These are phyloP conservation scores for Calocybe gambosa DNA, from an alignment of 1,284 basidiomycete genomes.

Conservation along the genomic window DNA sequence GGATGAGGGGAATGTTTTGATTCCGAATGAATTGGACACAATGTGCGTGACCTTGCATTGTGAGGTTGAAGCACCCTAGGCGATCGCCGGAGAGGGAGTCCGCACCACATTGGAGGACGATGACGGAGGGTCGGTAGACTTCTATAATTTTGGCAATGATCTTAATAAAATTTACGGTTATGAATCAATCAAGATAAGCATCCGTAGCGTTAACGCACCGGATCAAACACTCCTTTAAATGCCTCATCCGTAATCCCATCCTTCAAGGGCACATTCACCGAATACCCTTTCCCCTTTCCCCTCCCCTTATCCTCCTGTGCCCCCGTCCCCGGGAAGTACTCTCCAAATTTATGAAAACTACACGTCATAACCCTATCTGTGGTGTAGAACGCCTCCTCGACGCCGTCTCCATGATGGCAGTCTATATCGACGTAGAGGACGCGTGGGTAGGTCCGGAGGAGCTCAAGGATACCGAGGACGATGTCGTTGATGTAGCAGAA, in stretches of 20 bases:
- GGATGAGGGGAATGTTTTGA: slow-evolving; percentile 84
- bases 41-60: slow-evolving; percentile 90
- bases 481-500: slow-evolving; percentile 99
- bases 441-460: slow-evolving; percentile 75
- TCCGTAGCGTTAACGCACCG: slow-evolving; percentile 47
- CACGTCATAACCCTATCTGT: slow-evolving; percentile 96
- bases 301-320: slow-evolving; percentile 83
- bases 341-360: slow-evolving; percentile 95
- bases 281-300: slow-evolving; percentile 84
- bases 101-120: slow-evolving; percentile 94
- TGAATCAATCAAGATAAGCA: background rate
- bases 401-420: slow-evolving; percentile 97
- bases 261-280: slow-evolving; percentile 90
- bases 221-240: slow-evolving; percentile 83
- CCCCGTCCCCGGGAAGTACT: slow-evolving; percentile 96
- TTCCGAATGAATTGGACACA: slow-evolving; percentile 86
- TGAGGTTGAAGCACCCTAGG: slow-evolving; percentile 93
- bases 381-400: slow-evolving; percentile 98
- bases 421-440: slow-evolving; percentile 98
- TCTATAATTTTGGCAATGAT: slow-evolving; percentile 86
- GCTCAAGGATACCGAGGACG: slow-evolving; percentile 84
- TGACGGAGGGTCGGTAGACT: slow-evolving; percentile 83
- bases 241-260: slow-evolving; percentile 89
- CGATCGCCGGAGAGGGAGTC: slow-evolving; percentile 96
- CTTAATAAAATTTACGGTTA: slow-evolving; percentile 31